Evolutionary conservation across 2,329 filamentous ascomycete species (phyloP), one percentile per base, ranked within the genome.

Genomic region (Coniochaeta prunicola): DNA sequence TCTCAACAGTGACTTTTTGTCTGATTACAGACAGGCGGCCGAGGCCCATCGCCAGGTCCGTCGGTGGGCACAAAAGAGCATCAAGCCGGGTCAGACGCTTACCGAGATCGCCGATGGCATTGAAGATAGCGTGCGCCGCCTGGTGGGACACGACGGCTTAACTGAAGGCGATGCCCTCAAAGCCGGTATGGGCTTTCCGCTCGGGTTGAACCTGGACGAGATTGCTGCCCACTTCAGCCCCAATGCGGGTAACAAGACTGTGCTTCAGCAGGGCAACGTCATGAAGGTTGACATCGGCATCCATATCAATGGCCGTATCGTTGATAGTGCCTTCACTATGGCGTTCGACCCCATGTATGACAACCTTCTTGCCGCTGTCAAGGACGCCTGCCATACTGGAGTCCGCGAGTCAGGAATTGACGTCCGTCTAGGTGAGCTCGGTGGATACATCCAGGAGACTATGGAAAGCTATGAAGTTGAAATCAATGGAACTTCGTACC

Each of bases 31-130:
- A 62, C 84, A 92, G 67, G 91, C 85, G 53, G 90, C 91, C n/a
- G 91, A 96, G 74, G 84, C 91, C n/a, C 91, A 96, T 72, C 86
- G 91, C 59, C 89, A 96, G 71, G 91, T 94, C 59, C 87, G 91
- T 56, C 87, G 91, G 72, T 92, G 89, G 82, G 90, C 89, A 3
- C 87, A 91, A 74, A 87, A 87, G 70, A 87, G 81, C 68, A 90
- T 94, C 69, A 89, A 89, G 77, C 91, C 91, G 0, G 91, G 91
- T 54, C 87, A 91, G 80, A 84, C 82, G 7, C 75, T 96, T 69
- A 91, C 87, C 2, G 87, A 92, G 71, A 93, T 96, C 64, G 90
- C 90, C 9, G 87, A 93, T 70, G 88, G 87, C n/a, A 96, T 96
- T 66, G 91, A 96, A 73, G 85, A 93, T 70, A 83, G 89, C 57